Conservation (phyloP, 768 basidiomycete genomes). For the Macrolepiota fuliginosa region DNA sequence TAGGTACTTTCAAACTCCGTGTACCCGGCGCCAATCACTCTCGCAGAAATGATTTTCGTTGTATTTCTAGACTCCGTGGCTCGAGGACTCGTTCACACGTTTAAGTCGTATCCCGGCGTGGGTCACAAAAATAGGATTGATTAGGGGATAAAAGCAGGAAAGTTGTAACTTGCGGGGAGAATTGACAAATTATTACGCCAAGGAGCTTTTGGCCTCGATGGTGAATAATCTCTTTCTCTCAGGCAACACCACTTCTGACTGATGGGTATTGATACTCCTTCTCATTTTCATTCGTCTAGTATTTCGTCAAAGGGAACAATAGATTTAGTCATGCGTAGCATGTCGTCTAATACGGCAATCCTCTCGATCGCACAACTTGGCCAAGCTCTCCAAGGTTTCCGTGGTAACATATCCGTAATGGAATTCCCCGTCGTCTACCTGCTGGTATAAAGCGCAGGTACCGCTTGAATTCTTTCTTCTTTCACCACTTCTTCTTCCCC, state of each 20-base stretch:
- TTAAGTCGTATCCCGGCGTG: background rate
- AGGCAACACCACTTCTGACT: background rate
- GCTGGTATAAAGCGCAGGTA: slow-evolving; percentile 18
- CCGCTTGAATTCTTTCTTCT: slow-evolving; percentile 17
- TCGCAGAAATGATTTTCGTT: background rate
- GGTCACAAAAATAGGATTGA: background rate
- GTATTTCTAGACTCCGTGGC: background rate
- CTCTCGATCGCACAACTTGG: background rate
- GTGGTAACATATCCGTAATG: slow-evolving; percentile 20
- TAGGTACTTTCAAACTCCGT: background rate
- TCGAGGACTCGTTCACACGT: background rate
- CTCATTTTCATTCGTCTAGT: background rate
- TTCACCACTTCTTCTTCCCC: slow-evolving; percentile 25
- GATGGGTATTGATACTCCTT: background rate
- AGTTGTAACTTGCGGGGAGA: background rate
- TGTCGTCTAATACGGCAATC: background rate
- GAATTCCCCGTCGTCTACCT: background rate
- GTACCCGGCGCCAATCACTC: background rate
- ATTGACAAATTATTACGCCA: background rate
- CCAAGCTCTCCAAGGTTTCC: slow-evolving; percentile 15
- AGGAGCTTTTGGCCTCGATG: background rate
- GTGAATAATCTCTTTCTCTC: background rate
- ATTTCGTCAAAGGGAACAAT: background rate
- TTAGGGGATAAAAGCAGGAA: background rate
- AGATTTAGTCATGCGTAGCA: background rate